Base-by-base conservation (phyloP, 495 filamentous ascomycete genomes). In the Penicillium silybi region DNA sequence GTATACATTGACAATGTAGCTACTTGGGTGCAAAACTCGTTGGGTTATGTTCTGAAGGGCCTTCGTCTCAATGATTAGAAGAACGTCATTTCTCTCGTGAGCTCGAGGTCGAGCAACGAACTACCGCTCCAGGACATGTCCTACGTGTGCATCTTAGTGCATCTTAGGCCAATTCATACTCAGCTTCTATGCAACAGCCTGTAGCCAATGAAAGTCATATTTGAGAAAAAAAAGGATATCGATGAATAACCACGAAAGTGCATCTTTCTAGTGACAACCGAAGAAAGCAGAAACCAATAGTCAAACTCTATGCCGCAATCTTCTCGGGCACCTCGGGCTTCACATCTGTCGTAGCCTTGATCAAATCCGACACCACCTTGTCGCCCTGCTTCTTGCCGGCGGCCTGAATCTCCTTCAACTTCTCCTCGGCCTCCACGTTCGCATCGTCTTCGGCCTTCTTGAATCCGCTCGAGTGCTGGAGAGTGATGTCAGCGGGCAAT, bases 401-500 rank as follows among this genome's bases (percentile, higher is more conserved):
- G 26, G 74, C 76, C 66, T 88, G 80, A 69, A 97, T 97, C 67
- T 88, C 86, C 63, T 83, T 79, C 51, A 96, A 80, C 72, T 92
- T 85, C 52, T 70, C 78, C 39, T 93, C 86, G 42, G 90, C 87
- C 58, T 95, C 88, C 71, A 84, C 83, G 64, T 83, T 81, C 49
- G 92, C 90, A 59, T 92, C 89, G 52, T 90, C 85, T 68, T 96
- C 88, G 55, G 89, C 88, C 56, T 85, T 81, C 71, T 92, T 87
- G 79, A 92, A 92, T 66, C 88, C 89, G 65, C 86, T 86, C 48
- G 85, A 85, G 71, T 96, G 90, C 89, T 92, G 43, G 13, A 25
- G 10, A 27, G 4, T 13, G 3, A 19, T 19, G 37, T 39, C 37
- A 39, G 37, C 15, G 10, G 9, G 5, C 11, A 1, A 4, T 18